A percentile compares a stretch with the other conserved stretches of the same genome.
Conservation (phyloP, 2,329 filamentous ascomycete genomes). For the Bertia moriformis region DNA sequence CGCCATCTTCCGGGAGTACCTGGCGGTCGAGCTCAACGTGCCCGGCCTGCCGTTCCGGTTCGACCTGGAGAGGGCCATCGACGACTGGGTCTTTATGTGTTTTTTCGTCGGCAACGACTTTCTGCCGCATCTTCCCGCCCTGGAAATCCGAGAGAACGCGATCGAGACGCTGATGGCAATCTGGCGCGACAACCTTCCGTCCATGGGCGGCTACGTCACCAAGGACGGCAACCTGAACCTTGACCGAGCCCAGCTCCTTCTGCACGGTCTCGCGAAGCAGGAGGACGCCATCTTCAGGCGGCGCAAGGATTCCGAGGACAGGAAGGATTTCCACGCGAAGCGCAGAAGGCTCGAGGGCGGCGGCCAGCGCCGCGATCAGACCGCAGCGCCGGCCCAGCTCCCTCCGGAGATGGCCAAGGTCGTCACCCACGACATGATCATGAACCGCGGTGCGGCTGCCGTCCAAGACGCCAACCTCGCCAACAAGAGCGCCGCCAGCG, state of each 20-base stretch:
- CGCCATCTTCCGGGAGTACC: constrained; percentile 77
- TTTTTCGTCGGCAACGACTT: constrained; percentile 99
- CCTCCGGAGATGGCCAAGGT: constrained; percentile 27
- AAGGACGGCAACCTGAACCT: constrained; percentile 89
- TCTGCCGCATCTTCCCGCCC: constrained; percentile 85
- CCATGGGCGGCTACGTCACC: constrained; percentile 91
- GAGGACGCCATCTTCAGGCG: constrained; percentile 87
- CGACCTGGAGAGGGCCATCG: constrained; percentile 82
- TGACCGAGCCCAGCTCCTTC: constrained; percentile 70
- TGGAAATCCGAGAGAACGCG: constrained; percentile 92
- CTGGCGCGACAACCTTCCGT: constrained; percentile 81
- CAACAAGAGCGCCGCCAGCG: constrained; percentile 88
- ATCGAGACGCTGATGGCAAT: constrained; percentile 95
- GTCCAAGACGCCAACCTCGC: constrained; percentile 59
- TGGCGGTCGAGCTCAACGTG: constrained; percentile 76
- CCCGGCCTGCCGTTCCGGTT: constrained; percentile 74
- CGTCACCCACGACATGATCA: constrained; percentile 76
- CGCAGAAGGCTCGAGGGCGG: constrained; percentile 61
- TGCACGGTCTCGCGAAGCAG: constrained; percentile 76
- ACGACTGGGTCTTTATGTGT: constrained; percentile 99
- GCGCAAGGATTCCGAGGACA: constrained; percentile 73
- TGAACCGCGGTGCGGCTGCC: constrained; percentile 57
- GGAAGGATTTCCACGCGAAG: constrained; percentile 66
- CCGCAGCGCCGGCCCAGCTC: not conserved
- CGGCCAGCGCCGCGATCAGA: not conserved